phyloP scores from a whole-genome alignment of 768 basidiomycete species.

The Piloderma croceum region DNA sequence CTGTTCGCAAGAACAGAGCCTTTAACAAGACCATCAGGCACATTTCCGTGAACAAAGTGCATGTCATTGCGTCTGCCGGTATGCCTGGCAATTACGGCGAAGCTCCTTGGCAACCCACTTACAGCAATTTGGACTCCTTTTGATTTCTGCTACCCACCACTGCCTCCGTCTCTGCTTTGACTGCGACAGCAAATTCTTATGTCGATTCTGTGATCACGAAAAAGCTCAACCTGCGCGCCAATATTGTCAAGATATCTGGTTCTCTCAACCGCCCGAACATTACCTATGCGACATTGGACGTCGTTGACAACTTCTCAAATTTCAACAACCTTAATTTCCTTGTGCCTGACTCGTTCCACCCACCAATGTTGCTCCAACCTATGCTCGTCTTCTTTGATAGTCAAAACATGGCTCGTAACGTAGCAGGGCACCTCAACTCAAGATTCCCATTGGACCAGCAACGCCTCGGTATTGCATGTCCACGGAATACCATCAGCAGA shows the following conservation, averaged over 20 bases:
- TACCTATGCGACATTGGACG: constrained; percentile 24
- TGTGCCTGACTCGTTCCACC: too few relatives aligned
- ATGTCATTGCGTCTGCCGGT: constrained; percentile 18
- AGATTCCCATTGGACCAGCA: too few relatives aligned
- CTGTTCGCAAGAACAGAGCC: too few relatives aligned
- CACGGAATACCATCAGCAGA: too few relatives aligned
- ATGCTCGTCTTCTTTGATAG: too few relatives aligned
- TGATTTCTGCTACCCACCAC: constrained; percentile 9
- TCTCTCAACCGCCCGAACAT: constrained; percentile 25
- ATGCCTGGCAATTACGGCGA: constrained; percentile 14
- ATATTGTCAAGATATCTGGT: constrained; percentile 9
- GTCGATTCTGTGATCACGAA: constrained; percentile 15
- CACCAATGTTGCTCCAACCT: too few relatives aligned
- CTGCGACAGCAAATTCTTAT: constrained; percentile 21
- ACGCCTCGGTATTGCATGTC: too few relatives aligned
- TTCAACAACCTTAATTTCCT: constrained; percentile 23
- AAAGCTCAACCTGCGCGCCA: constrained; percentile 7
- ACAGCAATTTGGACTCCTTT: constrained; percentile 15
- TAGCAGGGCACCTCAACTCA: too few relatives aligned
- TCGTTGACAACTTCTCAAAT: constrained; percentile 14
- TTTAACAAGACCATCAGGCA: too few relatives aligned
- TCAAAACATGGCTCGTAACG: too few relatives aligned
- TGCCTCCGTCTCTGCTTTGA: constrained; percentile 11
- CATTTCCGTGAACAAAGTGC: constrained; percentile 22
- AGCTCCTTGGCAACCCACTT: constrained; percentile 20